Evolutionary conservation across 2,329 filamentous ascomycete genomes (phyloP).

Genomic region (Colletotrichum lupini): DNA sequence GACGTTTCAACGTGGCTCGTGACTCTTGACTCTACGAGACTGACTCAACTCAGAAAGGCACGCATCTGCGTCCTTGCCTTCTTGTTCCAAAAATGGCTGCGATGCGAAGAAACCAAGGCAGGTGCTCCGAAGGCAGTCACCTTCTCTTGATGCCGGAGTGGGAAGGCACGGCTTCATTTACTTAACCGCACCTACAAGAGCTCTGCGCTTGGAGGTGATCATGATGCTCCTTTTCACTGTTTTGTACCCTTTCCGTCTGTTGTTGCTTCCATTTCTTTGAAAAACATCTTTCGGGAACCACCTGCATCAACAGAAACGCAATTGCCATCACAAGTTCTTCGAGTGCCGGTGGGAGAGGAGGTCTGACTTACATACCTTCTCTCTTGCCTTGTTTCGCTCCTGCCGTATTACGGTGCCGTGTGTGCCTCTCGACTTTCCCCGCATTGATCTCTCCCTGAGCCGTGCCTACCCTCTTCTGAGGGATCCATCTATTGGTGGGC

Average conservation of each 20-base stretch:
- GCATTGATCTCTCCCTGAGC: constrained; percentile 21
- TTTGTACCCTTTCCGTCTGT: not conserved
- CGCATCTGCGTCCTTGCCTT: too few species aligned
- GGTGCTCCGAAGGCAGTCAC: not conserved
- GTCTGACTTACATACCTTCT: not conserved
- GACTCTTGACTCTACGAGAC: too few species aligned
- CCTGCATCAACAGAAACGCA: not conserved
- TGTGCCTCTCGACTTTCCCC: constrained; percentile 1
- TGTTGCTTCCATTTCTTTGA: not conserved
- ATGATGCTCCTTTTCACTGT: not conserved
- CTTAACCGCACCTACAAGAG: not conserved
- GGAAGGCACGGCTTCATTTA: not conserved
- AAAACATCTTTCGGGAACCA: not conserved
- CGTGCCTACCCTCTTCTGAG: constrained; percentile 5
- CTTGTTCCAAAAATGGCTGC: too few species aligned
- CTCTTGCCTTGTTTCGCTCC: not conserved
- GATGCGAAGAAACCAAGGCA: too few species aligned
- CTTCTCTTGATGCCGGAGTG: not conserved
- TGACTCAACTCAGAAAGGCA: too few species aligned
- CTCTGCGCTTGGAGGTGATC: not conserved
- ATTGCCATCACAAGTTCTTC: not conserved
- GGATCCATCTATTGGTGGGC: not conserved
- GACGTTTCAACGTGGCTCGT: too few species aligned
- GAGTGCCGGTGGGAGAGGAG: not conserved
- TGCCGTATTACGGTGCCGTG: not conserved